Conservation (phyloP, 2,329 filamentous ascomycete species). For the Trichoderma asperellum region DNA sequence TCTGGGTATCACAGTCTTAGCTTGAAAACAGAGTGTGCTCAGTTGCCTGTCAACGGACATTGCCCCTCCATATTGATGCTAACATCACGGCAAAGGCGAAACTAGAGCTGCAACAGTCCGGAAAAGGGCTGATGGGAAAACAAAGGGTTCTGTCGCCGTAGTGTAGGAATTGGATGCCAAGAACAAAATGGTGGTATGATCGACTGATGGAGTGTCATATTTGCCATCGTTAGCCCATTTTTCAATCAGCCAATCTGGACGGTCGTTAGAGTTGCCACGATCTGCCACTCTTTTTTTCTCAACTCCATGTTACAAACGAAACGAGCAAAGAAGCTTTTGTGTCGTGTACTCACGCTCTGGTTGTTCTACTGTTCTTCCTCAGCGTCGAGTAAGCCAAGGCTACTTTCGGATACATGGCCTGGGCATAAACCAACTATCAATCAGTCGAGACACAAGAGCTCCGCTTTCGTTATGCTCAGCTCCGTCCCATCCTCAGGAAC, state of each 20-base stretch:
- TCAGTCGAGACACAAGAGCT: background rate
- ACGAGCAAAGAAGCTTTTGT: background rate
- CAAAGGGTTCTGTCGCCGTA: background rate
- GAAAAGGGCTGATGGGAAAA: conserved; percentile 9
- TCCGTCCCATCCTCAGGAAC: conserved; percentile 18
- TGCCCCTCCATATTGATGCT: background rate
- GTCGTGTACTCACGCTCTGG: background rate
- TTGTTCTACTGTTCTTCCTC: background rate
- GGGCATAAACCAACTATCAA: background rate
- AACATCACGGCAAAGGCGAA: background rate
- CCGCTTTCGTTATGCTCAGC: conserved; percentile 9
- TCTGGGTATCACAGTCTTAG: background rate
- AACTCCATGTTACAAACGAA: background rate
- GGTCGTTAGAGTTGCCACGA: conserved; percentile 14
- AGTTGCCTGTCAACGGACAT: background rate
- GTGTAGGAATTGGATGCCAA: background rate
- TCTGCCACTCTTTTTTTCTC: background rate
- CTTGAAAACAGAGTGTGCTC: background rate
- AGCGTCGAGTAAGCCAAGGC: background rate
- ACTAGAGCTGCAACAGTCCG: conserved; percentile 1
- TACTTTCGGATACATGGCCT: background rate
- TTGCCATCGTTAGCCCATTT: background rate
- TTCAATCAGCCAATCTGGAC: conserved; percentile 1
- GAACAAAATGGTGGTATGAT: conserved; percentile 12
- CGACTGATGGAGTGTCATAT: background rate